Evolutionary conservation across 768 basidiomycete species (phyloP).

Genomic region (Pleurotus platypus): DNA sequence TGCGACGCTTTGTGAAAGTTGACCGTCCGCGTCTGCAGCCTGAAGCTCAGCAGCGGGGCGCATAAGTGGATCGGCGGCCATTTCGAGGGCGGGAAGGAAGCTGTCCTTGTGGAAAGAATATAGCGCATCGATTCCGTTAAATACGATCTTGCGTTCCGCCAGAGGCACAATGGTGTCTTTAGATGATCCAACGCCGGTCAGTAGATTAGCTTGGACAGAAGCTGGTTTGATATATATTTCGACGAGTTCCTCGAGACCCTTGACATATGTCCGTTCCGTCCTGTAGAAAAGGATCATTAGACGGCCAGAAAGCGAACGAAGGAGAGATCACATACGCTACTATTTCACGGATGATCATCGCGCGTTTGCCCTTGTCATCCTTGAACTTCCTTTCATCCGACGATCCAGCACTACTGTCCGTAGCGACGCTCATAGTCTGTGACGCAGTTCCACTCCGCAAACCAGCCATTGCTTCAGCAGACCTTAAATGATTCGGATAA

Average conservation of each 20-base stretch:
- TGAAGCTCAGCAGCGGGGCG: conserved; percentile 28
- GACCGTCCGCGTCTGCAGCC: conserved; percentile 66
- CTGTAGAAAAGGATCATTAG: conserved; percentile 33
- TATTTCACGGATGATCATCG: conserved; percentile 86
- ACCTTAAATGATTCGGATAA: conserved; percentile 54
- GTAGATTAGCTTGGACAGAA: conserved; percentile 61
- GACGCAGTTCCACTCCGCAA: conserved; percentile 57
- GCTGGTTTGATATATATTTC: conserved; percentile 94
- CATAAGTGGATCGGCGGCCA: conserved; percentile 69
- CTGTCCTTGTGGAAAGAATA: conserved; percentile 91
- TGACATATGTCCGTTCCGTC: conserved; percentile 94
- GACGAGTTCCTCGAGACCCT: conserved; percentile 88
- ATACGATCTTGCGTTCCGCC: conserved; percentile 86
- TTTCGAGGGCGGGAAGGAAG: conserved; percentile 88
- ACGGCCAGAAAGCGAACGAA: conserved; percentile 8
- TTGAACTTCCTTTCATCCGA: conserved; percentile 85
- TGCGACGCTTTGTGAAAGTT: conserved; percentile 70
- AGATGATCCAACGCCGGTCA: conserved; percentile 65
- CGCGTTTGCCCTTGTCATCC: conserved; percentile 84
- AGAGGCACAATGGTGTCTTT: conserved; percentile 86
- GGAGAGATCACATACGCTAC: conserved; percentile 59
- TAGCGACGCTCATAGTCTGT: conserved; percentile 70
- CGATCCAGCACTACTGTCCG: conserved; percentile 73
- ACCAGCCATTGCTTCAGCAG: conserved; percentile 58
- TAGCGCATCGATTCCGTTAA: conserved; percentile 84